Conservation (phyloP, 352 stramenopile genomes). For the Globisporangium heterothallicum region DNA sequence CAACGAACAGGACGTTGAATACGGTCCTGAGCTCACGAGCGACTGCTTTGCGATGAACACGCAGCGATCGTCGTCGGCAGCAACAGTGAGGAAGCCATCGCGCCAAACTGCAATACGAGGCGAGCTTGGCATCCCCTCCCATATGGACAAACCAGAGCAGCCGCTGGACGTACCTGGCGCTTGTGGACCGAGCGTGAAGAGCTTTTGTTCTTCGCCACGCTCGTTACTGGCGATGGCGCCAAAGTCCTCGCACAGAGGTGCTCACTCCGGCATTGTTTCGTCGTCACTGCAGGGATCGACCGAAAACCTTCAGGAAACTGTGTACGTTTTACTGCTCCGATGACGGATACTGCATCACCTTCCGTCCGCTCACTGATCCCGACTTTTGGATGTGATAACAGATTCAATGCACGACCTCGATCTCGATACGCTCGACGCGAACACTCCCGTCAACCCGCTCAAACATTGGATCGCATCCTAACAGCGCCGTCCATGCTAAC, state of each 20-base stretch:
- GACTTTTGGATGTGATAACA: conserved; percentile 2
- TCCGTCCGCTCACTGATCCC: neutral
- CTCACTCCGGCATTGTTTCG: neutral
- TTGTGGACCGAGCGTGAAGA: no score
- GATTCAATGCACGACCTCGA: conserved; percentile 38
- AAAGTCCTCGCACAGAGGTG: neutral
- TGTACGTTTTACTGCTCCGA: no score
- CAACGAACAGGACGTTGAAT: neutral
- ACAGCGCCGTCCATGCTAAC: conserved; percentile 16
- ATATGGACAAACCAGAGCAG: neutral
- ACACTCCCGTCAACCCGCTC: conserved; percentile 19
- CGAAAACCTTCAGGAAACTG: conserved; percentile 12
- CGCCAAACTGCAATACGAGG: conserved; percentile 32
- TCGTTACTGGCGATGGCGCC: no score
- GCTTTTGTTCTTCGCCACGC: neutral
- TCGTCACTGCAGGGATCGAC: conserved; percentile 12
- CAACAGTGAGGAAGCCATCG: conserved; percentile 11
- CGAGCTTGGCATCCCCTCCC: conserved; percentile 13
- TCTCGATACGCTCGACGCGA: conserved; percentile 54
- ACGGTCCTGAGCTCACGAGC: neutral
- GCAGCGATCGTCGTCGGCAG: neutral
- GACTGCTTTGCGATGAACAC: neutral
- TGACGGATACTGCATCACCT: no score
- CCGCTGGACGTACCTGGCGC: neutral
- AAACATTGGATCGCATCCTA: conserved; percentile 30